Evolutionary conservation across 2,329 filamentous ascomycete genomes (phyloP).

Genomic region (Scorias spongiosa): DNA sequence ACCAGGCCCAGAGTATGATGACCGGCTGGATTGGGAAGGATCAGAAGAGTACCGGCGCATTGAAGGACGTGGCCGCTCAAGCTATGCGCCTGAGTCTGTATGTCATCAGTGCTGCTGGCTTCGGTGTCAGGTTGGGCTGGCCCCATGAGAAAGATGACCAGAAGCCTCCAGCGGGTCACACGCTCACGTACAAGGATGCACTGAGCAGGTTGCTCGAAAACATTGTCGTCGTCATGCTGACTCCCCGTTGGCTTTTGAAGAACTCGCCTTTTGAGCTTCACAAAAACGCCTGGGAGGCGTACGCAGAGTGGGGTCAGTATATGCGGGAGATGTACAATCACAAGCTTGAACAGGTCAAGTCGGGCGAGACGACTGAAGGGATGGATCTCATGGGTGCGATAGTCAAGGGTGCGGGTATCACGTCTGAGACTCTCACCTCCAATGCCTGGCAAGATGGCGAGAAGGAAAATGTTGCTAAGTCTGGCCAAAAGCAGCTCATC

Average conservation of each 20-base stretch:
- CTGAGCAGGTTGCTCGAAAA: constrained; percentile 47
- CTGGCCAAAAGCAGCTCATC: constrained; percentile 29
- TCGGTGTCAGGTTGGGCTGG: constrained; percentile 43
- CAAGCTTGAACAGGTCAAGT: constrained; percentile 37
- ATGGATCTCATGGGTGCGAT: constrained; percentile 43
- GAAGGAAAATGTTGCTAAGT: constrained; percentile 31
- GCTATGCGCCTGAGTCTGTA: constrained; percentile 48
- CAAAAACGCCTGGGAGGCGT: constrained; percentile 38
- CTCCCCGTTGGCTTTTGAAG: constrained; percentile 42
- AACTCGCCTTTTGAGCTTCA: constrained; percentile 37
- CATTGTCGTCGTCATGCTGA: constrained; percentile 45
- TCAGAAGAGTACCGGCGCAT: constrained; percentile 28
- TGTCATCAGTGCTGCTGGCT: constrained; percentile 54
- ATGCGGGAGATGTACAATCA: constrained; percentile 52
- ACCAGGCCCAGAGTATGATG: constrained; percentile 49
- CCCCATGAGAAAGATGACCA: constrained; percentile 38
- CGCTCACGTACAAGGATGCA: constrained; percentile 50
- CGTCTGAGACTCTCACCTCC: constrained; percentile 22
- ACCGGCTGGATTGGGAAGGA: constrained; percentile 38
- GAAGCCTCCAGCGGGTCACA: constrained; percentile 34
- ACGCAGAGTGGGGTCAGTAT: constrained; percentile 51
- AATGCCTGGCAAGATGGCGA: constrained; percentile 19
- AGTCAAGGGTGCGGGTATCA: constrained; percentile 31
- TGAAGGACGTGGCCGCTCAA: constrained; percentile 45
- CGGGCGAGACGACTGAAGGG: constrained; percentile 24